Conservation (phyloP, 768 basidiomycete genomes). For the Infundibulicybe gibba region DNA sequence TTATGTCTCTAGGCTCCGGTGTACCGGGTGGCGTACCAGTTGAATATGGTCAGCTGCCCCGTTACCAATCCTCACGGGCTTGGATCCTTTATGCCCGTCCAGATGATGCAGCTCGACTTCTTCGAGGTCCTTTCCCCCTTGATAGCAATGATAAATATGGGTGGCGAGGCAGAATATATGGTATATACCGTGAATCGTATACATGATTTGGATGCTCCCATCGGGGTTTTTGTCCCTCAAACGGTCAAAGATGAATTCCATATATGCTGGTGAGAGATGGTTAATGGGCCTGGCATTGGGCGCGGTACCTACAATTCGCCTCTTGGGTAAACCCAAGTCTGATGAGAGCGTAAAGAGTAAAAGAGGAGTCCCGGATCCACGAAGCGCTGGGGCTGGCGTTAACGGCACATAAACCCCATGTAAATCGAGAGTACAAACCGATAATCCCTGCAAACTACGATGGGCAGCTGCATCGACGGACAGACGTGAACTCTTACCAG, state of each 20-base stretch:
- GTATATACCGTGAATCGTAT: slow-evolving; percentile 82
- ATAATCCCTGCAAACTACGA: slow-evolving; percentile 55
- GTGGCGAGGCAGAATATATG: not conserved
- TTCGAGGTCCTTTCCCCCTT: slow-evolving; percentile 74
- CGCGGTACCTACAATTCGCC: slow-evolving; percentile 61
- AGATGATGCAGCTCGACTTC: slow-evolving; percentile 84
- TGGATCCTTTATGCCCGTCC: slow-evolving; percentile 84
- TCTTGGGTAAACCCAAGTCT: slow-evolving; percentile 93
- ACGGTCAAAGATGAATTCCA: slow-evolving; percentile 88
- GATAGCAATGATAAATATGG: not conserved
- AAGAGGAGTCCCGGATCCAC: slow-evolving; percentile 95
- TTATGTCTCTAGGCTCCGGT: too few relatives aligned
- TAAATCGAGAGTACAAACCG: slow-evolving; percentile 32
- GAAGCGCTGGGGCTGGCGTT: slow-evolving; percentile 46
- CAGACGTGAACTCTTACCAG: slow-evolving; percentile 42
- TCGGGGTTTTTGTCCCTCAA: slow-evolving; percentile 82
- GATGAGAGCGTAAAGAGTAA: slow-evolving; percentile 92
- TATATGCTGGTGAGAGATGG: slow-evolving; percentile 54
- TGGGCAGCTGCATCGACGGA: not conserved
- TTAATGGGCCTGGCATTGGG: not conserved
- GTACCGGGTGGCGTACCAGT: slow-evolving; percentile 42
- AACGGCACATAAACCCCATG: not conserved
- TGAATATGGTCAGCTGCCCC: slow-evolving; percentile 95
- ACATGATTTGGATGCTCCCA: slow-evolving; percentile 95
- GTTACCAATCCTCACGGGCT: slow-evolving; percentile 90